Percentiles rank a stretch among this genome's conserved stretches.
Conservation (phyloP, 2,329 filamentous ascomycete species). For the Colletotrichum sp. region DNA sequence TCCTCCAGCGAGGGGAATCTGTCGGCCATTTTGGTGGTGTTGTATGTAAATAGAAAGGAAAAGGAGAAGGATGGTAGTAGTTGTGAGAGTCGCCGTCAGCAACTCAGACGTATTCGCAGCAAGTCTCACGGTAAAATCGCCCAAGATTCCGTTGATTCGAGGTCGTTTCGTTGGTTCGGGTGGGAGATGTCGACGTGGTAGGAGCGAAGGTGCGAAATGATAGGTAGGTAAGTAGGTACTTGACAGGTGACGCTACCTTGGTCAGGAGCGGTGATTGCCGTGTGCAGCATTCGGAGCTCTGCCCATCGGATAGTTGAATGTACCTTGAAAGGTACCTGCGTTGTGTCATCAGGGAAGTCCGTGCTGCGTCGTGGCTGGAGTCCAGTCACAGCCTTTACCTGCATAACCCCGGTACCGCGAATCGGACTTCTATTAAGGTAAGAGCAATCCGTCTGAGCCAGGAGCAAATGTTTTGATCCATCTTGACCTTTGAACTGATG, state of each 20-base stretch:
- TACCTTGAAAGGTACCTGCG: not conserved
- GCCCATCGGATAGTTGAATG: slow-evolving; percentile 16
- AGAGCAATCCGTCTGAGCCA: slow-evolving; percentile 3
- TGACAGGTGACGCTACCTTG: slow-evolving; percentile 5
- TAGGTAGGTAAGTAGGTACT: not conserved
- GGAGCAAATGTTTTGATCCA: slow-evolving; percentile 12
- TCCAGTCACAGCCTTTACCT: not conserved
- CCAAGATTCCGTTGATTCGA: not conserved
- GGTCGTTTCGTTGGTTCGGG: not conserved
- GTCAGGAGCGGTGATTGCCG: slow-evolving; percentile 14
- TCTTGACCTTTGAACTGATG: not conserved
- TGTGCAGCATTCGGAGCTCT: not conserved
- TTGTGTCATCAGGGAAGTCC: not conserved
- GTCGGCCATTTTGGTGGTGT: slow-evolving; percentile 68
- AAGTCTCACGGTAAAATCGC: not conserved
- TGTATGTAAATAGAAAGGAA: slow-evolving; percentile 2
- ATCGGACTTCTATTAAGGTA: not conserved
- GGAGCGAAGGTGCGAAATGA: not conserved
- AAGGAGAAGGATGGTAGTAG: slow-evolving; percentile 52
- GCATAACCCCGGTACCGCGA: not conserved
- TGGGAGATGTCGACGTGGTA: not conserved
- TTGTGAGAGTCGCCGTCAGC: slow-evolving; percentile 61
- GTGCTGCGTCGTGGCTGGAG: not conserved
- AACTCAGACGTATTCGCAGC: not conserved
- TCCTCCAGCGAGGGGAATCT: slow-evolving; percentile 81